Conservation (phyloP, 1,284 basidiomycete genomes). For the Pulchroboletus neoregius region DNA sequence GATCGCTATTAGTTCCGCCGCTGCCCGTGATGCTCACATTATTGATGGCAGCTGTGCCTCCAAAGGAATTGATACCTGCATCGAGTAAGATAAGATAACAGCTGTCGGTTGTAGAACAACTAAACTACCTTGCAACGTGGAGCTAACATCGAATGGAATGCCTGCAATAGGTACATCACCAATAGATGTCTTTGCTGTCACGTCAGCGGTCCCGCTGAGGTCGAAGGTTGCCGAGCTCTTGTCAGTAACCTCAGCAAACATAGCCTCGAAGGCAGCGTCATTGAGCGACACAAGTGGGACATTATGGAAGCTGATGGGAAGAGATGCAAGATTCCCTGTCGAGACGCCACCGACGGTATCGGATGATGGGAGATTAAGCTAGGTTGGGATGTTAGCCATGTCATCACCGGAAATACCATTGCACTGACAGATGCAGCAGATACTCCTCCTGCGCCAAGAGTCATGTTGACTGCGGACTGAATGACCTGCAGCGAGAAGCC, state of each 20-base stretch:
- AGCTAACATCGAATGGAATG: constrained; percentile 60
- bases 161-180: constrained; percentile 65
- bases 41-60: constrained; percentile 44
- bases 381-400: constrained; percentile 5
- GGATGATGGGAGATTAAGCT: constrained; percentile 55
- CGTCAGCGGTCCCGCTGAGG: constrained; percentile 56
- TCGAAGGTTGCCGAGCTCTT: constrained; percentile 43
- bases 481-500: constrained; percentile 70
- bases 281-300: constrained; percentile 55
- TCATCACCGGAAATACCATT: neutral
- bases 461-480: constrained; percentile 52
- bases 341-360: constrained; percentile 59
- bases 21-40: constrained; percentile 59
- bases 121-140: constrained; percentile 47
- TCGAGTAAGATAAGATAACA: neutral
- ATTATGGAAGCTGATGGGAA: constrained; percentile 56
- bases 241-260: constrained; percentile 61
- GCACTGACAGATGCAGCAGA: constrained; percentile 51
- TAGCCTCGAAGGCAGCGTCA: constrained; percentile 49
- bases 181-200: constrained; percentile 61
- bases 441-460: constrained; percentile 46
- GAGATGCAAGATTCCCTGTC: constrained; percentile 59
- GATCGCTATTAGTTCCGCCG: constrained; percentile 51
- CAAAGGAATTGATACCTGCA: constrained; percentile 53
- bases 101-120: neutral